Evolutionary conservation across 768 basidiomycete species (phyloP), one percentile per base, ranked within the genome.

Genomic region (Auricularia sp.): DNA sequence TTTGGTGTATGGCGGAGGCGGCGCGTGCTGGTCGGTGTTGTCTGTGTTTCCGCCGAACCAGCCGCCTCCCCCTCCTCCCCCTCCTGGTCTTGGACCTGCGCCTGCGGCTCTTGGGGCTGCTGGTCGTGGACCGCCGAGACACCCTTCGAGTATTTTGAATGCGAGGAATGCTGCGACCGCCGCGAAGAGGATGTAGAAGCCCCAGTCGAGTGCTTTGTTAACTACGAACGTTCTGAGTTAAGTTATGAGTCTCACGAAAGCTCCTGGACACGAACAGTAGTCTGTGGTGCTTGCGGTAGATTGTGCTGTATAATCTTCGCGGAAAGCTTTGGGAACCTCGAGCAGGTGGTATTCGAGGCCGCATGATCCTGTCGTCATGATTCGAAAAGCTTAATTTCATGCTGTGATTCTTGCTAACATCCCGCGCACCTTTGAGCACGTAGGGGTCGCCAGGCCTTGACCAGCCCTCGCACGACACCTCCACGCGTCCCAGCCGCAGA

Each of bases 381-480:
- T 61, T 16, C 62, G 36, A 33, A 29, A 14, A 35, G 29, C 24
- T 5, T 16, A 21, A 62, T 36, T 29, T 37, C 64, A 62, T 33
- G 42, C 37, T 58, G 54, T 44, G 59, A 36, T 44, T 58, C 42
- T 62, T 18, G 65, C 37, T 18, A 58, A 61, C 39, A 63, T 33
- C 54, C 34, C 54, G 37, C 76, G 39, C 44, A 89, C 94, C 94
- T 79, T 92, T 91, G 67, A 96, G 74, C 14, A 98, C 90, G 73
- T 87, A 84, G 1, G 84, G 80, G 76, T 98, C 95, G 0, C 91
- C 93, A 3, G 92, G 83, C 37, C 80, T 77, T 45, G 82, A 84
- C 89, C 90, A 98, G 29, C 95, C 95, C 78, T 98, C 95, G 70
- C 95, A 98, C 18, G 85, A 87, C 1, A 98, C 85, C 68, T 90